Conservation (phyloP, 495 filamentous ascomycete genomes). For the Penicillium lividum region DNA sequence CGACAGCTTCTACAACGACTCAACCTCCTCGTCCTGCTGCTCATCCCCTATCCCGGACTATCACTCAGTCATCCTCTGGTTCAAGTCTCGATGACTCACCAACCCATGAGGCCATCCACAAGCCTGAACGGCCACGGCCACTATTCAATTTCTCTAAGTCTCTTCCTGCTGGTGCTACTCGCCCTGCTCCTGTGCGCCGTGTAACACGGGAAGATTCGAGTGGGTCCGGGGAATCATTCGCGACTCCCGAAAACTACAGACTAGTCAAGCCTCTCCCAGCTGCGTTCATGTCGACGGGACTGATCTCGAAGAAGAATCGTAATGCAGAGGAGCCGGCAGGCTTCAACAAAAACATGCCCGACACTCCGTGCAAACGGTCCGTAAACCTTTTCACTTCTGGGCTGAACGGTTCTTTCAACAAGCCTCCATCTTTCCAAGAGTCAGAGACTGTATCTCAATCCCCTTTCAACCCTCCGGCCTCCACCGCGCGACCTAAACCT, state of each 20-base stretch:
- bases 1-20: slow-evolving; percentile 18
- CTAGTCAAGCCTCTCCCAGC: slow-evolving; percentile 78
- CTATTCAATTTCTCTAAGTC: slow-evolving; percentile 78
- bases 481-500: slow-evolving; percentile 41
- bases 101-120: slow-evolving; percentile 61
- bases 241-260: slow-evolving; percentile 84
- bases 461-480: slow-evolving; percentile 57
- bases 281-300: slow-evolving; percentile 90
- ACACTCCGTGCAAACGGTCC: slow-evolving; percentile 92
- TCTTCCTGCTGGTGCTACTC: slow-evolving; percentile 66
- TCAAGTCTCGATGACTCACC: slow-evolving; percentile 81
- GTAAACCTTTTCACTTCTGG: slow-evolving; percentile 64
- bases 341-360: slow-evolving; percentile 63
- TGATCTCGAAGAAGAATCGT: slow-evolving; percentile 83
- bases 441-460: slow-evolving; percentile 66
- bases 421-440: slow-evolving; percentile 55
- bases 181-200: slow-evolving; percentile 44
- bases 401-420: slow-evolving; percentile 56
- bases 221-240: slow-evolving; percentile 56
- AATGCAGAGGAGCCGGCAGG: slow-evolving; percentile 51
- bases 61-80: slow-evolving; percentile 80
- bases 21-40: slow-evolving; percentile 48
- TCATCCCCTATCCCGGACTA: slow-evolving; percentile 81
- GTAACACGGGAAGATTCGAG: slow-evolving; percentile 45
- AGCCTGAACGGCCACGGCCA: slow-evolving; percentile 50